These are phyloP conservation scores for Alnus rubra DNA, from an alignment of 306 rosid species.

Conservation along the genomic window DNA sequence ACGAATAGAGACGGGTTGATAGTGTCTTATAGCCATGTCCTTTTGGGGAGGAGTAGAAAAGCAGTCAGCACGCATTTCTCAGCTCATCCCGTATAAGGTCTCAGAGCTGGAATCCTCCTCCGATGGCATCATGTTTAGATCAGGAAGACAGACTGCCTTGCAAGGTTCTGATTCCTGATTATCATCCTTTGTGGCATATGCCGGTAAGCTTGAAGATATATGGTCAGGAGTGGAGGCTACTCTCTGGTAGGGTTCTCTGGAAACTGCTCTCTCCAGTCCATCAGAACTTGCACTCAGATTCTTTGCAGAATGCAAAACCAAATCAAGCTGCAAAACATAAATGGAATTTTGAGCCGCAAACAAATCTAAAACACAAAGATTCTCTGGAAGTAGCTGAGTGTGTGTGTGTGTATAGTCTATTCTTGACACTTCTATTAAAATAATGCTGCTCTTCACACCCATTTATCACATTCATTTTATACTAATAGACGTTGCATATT, in stretches of 20 bases:
- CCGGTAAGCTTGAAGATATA: conserved; percentile 20
- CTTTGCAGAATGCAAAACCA: conserved; percentile 37
- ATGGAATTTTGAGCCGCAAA: not conserved
- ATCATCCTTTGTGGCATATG: conserved; percentile 21
- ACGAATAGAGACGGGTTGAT: conserved; percentile 7
- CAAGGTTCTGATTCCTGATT: conserved; percentile 35
- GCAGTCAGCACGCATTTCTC: conserved; percentile 2
- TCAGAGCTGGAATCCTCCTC: conserved; percentile 44
- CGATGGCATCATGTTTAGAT: conserved; percentile 69
- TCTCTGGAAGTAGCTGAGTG: not conserved
- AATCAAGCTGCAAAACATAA: conserved; percentile 54
- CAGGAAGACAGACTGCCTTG: conserved; percentile 63
- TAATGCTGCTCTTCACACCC: too few species aligned
- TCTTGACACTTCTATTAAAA: too few species aligned
- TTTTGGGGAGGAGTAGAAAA: conserved; percentile 1
- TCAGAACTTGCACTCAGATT: conserved; percentile 36
- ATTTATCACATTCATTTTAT: too few species aligned
- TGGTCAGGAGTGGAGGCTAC: conserved; percentile 7
- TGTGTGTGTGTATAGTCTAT: too few species aligned
- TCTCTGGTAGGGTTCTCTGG: conserved; percentile 56
- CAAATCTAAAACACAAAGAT: not conserved
- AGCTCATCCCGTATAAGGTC: conserved; percentile 38
- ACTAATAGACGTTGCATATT: too few species aligned
- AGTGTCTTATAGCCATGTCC: not conserved
- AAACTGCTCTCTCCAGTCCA: conserved; percentile 23